Base-by-base conservation (phyloP, 169 alveolate genomes). In the Eimeria sp. region DNA sequence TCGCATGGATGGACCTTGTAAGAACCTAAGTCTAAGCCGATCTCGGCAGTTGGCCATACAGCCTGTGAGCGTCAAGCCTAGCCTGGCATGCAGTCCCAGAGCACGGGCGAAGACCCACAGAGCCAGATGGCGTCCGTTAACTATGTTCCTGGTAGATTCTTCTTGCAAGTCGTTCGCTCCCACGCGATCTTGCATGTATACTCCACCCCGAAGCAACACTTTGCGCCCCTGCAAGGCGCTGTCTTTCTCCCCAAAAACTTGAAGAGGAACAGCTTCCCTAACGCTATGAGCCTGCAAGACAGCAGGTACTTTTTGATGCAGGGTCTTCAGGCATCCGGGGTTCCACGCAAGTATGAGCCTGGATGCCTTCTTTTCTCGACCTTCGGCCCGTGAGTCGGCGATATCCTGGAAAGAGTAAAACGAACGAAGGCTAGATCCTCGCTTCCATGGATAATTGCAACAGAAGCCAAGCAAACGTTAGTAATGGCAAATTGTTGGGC, bases 81-180 rank as follows among this genome's bases (percentile, higher is more conserved):
- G 49, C 40, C 72, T 86, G 45, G 93, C 93, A 43, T 86, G 93
- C 45, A 86, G 58, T 7, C 93, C 93, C 51, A 86, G 67, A 25
- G 93, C 93, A n/a, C 93, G 76, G 43, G 93, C 80, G 51, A 86
- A 86, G n/a, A 86, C 25, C 93, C 93, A 86, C 65, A 86, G 80
- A 25, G 93, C 93, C 13, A 86, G 93, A 61, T 86, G 80, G 63
- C 93, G 93, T n/a, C 93, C 93, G 45, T 86, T 63, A 22, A 86
- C 45, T 63, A 63, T 47, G 63, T 63, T 51, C 43, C 93, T 54
- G 6, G 93, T 43, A 49, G 82, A 40, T 27, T 18, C 65, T 86
- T 63, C 82, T 73, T 61, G 75, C 82, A 86, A 27, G 25, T 40
- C 80, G 63, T 22, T 25, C 16, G 80, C 65, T 25, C 93, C 93